Conservation (phyloP, 192 early-diverging fungal species). For the Coemansia sp. region DNA sequence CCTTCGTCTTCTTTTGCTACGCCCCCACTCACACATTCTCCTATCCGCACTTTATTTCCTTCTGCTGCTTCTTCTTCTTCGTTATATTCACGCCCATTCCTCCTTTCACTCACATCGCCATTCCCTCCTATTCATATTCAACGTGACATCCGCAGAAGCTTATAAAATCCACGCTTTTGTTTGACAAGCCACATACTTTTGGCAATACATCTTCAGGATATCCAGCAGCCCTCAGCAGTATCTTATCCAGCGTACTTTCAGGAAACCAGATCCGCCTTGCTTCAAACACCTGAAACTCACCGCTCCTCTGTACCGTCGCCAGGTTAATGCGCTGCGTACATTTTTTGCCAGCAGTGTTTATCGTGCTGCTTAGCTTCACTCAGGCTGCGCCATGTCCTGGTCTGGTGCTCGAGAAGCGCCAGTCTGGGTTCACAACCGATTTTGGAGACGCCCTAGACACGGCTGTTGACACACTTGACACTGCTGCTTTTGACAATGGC, state of each 20-base stretch:
- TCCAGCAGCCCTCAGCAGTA: too few species aligned
- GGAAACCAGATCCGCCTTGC: background rate
- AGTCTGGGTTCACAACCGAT: background rate
- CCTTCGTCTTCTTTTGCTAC: background rate
- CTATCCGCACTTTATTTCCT: background rate
- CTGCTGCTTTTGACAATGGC: background rate
- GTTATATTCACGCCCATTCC: background rate
- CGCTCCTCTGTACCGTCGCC: background rate
- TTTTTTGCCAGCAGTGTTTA: background rate
- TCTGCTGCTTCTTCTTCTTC: too few species aligned
- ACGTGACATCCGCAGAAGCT: background rate
- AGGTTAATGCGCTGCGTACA: background rate
- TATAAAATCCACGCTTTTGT: background rate
- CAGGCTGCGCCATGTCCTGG: background rate
- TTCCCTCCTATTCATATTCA: background rate
- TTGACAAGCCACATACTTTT: too few species aligned
- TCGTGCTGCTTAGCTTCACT: conserved; percentile 2
- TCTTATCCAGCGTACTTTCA: background rate
- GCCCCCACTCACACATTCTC: background rate
- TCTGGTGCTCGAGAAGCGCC: background rate
- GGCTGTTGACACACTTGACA: background rate
- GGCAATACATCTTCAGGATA: background rate
- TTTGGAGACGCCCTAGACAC: background rate
- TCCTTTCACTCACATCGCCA: background rate
- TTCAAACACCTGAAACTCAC: background rate